Percentiles rank a stretch among this genome's conserved stretches.
phyloP scores from a whole-genome alignment of 495 filamentous ascomycete species.

The Aspergillus affinis region DNA sequence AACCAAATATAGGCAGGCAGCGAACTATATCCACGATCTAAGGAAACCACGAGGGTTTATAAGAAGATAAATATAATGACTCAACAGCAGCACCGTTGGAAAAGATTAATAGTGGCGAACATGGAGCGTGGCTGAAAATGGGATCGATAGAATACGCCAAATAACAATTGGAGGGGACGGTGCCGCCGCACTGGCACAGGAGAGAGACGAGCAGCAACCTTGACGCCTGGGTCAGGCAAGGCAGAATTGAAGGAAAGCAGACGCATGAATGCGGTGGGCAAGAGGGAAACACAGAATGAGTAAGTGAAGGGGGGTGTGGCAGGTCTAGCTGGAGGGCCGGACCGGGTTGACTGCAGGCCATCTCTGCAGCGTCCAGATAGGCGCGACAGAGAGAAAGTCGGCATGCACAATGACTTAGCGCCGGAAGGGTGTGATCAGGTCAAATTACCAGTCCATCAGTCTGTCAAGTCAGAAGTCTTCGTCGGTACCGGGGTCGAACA shows the following conservation, averaged over 20 bases:
- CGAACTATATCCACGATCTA: background rate
- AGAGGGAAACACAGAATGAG: constrained; percentile 12
- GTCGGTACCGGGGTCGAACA: background rate
- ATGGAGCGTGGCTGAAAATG: constrained; percentile 36
- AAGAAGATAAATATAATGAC: constrained; percentile 19
- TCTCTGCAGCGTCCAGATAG: constrained; percentile 31
- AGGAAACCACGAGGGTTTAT: constrained; percentile 9
- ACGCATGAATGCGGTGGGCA: constrained; percentile 31
- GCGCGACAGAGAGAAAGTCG: constrained; percentile 18
- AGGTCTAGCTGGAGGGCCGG: constrained; percentile 28
- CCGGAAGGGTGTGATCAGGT: constrained; percentile 32
- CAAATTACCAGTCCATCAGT: constrained; percentile 14
- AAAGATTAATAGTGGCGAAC: constrained; percentile 23
- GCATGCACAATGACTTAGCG: constrained; percentile 35
- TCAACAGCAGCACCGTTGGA: constrained; percentile 28
- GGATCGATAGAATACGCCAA: constrained; percentile 22
- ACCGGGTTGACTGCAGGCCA: constrained; percentile 34
- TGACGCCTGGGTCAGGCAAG: constrained; percentile 37
- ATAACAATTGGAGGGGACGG: constrained; percentile 29
- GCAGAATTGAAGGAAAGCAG: constrained; percentile 33
- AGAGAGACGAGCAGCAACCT: constrained; percentile 23
- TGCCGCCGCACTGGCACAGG: constrained; percentile 27
- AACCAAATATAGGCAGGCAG: background rate
- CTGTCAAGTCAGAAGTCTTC: background rate
- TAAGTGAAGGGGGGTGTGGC: constrained; percentile 18